Conservation (phyloP, 148 eudicot species). For the Vaccinium macrocarpon region DNA sequence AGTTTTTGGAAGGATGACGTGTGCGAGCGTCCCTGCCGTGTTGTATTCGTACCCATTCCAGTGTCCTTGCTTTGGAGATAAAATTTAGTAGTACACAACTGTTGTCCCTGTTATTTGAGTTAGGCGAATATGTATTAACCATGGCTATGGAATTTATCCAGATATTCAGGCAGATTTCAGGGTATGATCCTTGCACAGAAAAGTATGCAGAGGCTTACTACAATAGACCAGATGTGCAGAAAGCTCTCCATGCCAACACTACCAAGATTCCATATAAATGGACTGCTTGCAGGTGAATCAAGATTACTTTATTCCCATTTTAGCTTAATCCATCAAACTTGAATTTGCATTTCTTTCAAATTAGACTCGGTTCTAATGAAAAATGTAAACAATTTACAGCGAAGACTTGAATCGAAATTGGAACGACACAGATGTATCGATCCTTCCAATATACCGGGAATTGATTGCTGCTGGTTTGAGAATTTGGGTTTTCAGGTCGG, state of each 20-base stretch:
- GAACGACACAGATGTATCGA: constrained; percentile 82
- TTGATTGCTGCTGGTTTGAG: constrained; percentile 67
- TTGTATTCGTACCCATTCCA: too few relatives aligned
- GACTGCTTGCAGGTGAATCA: constrained; percentile 85
- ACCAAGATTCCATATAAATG: constrained; percentile 76
- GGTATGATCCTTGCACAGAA: constrained; percentile 96
- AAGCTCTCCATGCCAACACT: constrained; percentile 78
- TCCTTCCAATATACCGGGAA: constrained; percentile 83
- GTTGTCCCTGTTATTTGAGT: too few relatives aligned
- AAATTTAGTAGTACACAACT: too few relatives aligned
- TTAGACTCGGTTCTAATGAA: neutral
- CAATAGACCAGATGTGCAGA: constrained; percentile 89
- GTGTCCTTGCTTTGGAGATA: too few relatives aligned
- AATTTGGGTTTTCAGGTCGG: constrained; percentile 91
- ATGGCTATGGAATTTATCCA: constrained; percentile 12
- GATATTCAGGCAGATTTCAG: constrained; percentile 56
- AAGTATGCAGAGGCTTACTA: constrained; percentile 82
- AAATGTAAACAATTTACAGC: constrained; percentile 28
- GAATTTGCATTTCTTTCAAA: neutral
- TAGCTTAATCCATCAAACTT: neutral
- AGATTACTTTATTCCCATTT: neutral
- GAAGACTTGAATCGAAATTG: constrained; percentile 78
- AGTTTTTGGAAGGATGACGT: too few relatives aligned
- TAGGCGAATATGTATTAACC: too few relatives aligned
- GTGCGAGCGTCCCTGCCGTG: too few relatives aligned